phyloP scores from a whole-genome alignment of 306 rosid species.

The Neltuma alba region DNA sequence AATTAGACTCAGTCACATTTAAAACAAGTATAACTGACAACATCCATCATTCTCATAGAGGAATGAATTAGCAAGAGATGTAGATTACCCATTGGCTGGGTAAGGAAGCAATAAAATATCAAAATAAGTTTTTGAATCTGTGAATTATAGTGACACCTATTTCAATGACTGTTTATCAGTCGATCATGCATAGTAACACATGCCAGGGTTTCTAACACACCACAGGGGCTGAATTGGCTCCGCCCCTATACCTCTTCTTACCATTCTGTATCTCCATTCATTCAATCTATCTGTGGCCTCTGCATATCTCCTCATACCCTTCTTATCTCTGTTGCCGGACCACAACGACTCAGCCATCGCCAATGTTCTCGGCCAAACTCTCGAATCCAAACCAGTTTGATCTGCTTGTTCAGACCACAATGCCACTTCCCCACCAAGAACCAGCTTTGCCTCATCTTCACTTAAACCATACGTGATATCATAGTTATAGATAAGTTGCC shows the following conservation, averaged over 20 bases:
- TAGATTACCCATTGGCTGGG: neutral
- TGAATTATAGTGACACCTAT: neutral
- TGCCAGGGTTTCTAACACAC: constrained; percentile 82
- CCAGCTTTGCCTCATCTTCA: constrained; percentile 69
- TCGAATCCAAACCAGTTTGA: constrained; percentile 61
- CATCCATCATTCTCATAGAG: neutral
- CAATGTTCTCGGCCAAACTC: constrained; percentile 86
- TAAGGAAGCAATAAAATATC: neutral
- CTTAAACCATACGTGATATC: constrained; percentile 70
- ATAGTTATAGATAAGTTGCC: constrained; percentile 81
- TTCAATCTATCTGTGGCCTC: constrained; percentile 81
- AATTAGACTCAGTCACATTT: neutral
- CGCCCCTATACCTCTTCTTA: constrained; percentile 73
- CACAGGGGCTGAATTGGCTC: constrained; percentile 96
- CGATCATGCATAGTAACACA: constrained; percentile 58
- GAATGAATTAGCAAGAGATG: neutral
- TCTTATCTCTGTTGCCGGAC: constrained; percentile 79
- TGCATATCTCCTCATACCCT: constrained; percentile 60
- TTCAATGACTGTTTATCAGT: neutral
- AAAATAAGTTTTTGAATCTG: neutral
- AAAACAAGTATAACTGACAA: neutral
- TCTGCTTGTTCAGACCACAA: constrained; percentile 94
- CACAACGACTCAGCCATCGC: constrained; percentile 83
- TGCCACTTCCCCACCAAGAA: constrained; percentile 93
- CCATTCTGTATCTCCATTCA: constrained; percentile 88